Evolutionary conservation across 441 rosid species (phyloP).

Genomic region (Aquilaria agallochum): DNA sequence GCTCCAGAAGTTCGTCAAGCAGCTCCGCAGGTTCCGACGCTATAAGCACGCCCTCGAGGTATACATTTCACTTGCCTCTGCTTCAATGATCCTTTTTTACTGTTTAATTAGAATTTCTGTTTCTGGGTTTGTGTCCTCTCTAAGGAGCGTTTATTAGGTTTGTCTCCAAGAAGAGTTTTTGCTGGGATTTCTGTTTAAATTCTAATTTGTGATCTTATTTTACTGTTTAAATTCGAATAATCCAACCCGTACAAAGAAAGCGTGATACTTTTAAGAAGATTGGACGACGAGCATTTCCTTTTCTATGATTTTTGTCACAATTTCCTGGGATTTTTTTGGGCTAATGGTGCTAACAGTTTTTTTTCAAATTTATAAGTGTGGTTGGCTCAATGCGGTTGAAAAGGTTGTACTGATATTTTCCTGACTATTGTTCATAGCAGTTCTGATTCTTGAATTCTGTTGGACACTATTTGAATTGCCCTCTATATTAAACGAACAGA

Average conservation of each 20-base stretch:
- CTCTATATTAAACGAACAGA: too few species aligned
- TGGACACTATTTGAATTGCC: too few species aligned
- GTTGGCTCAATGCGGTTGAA: background rate
- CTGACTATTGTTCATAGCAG: too few species aligned
- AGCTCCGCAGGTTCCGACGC: conserved; percentile 24
- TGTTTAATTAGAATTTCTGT: background rate
- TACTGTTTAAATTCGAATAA: background rate
- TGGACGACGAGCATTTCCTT: background rate
- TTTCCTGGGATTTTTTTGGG: background rate
- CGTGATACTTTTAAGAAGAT: background rate
- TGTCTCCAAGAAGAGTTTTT: too few species aligned
- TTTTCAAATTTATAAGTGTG: background rate
- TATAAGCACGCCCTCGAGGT: conserved; percentile 36
- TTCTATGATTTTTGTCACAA: background rate
- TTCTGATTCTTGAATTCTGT: too few species aligned
- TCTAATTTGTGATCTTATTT: background rate
- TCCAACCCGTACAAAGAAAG: background rate
- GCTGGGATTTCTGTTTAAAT: too few species aligned
- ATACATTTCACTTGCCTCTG: background rate
- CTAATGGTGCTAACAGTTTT: background rate
- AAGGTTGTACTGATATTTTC: too few species aligned
- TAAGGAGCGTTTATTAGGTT: background rate
- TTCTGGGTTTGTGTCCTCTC: background rate
- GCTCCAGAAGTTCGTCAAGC: conserved; percentile 17
- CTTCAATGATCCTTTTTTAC: background rate